These are phyloP conservation scores for Avena eriantha DNA, from an alignment of 176 grass and related monocot species.

Conservation along the genomic window DNA sequence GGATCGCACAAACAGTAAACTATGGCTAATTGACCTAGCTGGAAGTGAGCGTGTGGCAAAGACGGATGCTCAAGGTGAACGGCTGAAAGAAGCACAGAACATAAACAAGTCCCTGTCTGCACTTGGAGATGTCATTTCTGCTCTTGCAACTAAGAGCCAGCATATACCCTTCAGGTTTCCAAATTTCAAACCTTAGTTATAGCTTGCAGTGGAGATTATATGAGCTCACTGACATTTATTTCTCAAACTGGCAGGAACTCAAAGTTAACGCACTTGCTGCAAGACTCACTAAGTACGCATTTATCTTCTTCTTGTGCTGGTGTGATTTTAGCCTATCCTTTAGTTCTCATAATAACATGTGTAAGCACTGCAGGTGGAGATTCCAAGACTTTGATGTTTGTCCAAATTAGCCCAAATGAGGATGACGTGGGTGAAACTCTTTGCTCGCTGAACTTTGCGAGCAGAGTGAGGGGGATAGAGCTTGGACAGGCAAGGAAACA, in stretches of 20 bases:
- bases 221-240: neutral
- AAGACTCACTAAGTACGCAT: conserved; percentile 84
- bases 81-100: conserved; percentile 94
- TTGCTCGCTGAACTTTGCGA: conserved; percentile 95
- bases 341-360: conserved; percentile 28
- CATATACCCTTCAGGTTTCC: conserved; percentile 92
- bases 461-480: conserved; percentile 91
- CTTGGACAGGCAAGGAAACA: conserved; percentile 89
- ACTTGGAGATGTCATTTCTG: conserved; percentile 95
- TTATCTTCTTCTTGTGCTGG: neutral
- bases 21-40: conserved; percentile 94
- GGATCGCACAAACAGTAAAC: conserved; percentile 78
- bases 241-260: conserved; percentile 71
- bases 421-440: conserved; percentile 93
- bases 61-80: conserved; percentile 96
- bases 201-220: neutral
- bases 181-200: neutral
- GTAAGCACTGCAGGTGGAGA: conserved; percentile 77
- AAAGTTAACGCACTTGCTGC: conserved; percentile 90
- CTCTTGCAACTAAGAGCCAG: conserved; percentile 88
- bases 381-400: conserved; percentile 98
- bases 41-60: conserved; percentile 93
- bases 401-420: conserved; percentile 96
- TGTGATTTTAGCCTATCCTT: neutral
- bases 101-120: conserved; percentile 98